Evolutionary conservation across 257 asterid genomes (phyloP).

Genomic region (Solanum virginianum): DNA sequence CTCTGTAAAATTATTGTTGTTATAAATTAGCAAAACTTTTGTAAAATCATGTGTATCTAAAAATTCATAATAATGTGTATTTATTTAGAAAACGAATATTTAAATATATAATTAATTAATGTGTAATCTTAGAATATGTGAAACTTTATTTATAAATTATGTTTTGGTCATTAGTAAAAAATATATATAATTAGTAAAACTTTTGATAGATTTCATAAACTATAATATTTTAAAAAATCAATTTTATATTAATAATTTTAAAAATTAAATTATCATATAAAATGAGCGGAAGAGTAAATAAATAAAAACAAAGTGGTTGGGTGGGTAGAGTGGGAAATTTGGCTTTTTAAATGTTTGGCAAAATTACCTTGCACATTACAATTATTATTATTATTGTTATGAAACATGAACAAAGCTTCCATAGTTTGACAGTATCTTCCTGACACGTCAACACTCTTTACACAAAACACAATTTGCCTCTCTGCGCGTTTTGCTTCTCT

Average conservation of each 20-base stretch:
- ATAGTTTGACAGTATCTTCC: slow-evolving; percentile 23
- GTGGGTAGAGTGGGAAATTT: neutral
- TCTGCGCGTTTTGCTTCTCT: slow-evolving; percentile 33
- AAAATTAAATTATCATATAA: too few relatives aligned
- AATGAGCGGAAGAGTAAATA: too few relatives aligned
- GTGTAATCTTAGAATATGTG: neutral
- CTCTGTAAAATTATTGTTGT: too few relatives aligned
- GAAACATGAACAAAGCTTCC: neutral
- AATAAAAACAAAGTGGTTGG: too few relatives aligned
- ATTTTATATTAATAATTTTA: too few relatives aligned
- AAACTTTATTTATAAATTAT: neutral
- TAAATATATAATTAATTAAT: neutral
- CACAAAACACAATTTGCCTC: slow-evolving; percentile 13
- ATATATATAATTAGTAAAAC: neutral
- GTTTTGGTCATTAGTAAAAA: neutral
- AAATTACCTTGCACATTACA: neutral
- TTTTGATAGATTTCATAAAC: too few relatives aligned
- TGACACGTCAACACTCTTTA: slow-evolving; percentile 31
- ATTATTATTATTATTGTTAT: neutral
- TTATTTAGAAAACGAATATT: neutral
- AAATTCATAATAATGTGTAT: too few relatives aligned
- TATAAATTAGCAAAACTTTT: too few relatives aligned
- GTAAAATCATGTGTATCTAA: too few relatives aligned
- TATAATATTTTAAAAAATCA: too few relatives aligned
- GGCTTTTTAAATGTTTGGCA: slow-evolving; percentile 3